phyloP scores from a whole-genome alignment of 176 grass and related monocot genomes.

The Secale cereale region DNA sequence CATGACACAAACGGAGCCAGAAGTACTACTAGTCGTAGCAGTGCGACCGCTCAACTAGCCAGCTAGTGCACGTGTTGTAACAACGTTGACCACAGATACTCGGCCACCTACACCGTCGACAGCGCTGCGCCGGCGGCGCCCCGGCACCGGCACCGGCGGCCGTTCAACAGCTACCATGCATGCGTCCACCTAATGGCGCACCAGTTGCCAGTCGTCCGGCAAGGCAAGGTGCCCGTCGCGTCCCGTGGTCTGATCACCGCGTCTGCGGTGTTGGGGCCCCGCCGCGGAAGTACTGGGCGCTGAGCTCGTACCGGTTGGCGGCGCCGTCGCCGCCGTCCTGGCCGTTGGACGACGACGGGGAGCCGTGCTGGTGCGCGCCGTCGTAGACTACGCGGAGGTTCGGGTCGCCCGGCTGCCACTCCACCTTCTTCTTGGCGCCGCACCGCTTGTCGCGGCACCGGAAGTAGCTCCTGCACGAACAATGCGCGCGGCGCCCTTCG shows the following conservation, averaged over 20 bases:
- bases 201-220: not conserved
- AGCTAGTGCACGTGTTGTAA: not conserved
- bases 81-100: not conserved
- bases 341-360: not conserved
- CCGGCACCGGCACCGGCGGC: slow-evolving; percentile 4
- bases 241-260: no score
- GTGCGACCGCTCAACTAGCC: not conserved
- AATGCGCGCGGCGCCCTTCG: not conserved
- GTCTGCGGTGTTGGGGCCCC: no score
- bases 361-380: slow-evolving; percentile 42
- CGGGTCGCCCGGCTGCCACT: slow-evolving; percentile 53
- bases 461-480: slow-evolving; percentile 69
- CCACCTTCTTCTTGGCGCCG: slow-evolving; percentile 70
- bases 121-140: slow-evolving; percentile 24
- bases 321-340: not conserved
- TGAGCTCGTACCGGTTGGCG: slow-evolving; percentile 59
- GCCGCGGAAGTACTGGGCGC: slow-evolving; percentile 48
- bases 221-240: not conserved
- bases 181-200: not conserved
- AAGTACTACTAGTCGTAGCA: not conserved
- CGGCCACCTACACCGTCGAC: not conserved
- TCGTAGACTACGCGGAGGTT: slow-evolving; percentile 52
- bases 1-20: not conserved
- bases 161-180: not conserved
- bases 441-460: slow-evolving; percentile 63